A percentile compares a stretch with the other conserved stretches of the same genome.
Evolutionary conservation across 352 stramenopile species (phyloP).

Genomic region (Pythium chondricola): DNA sequence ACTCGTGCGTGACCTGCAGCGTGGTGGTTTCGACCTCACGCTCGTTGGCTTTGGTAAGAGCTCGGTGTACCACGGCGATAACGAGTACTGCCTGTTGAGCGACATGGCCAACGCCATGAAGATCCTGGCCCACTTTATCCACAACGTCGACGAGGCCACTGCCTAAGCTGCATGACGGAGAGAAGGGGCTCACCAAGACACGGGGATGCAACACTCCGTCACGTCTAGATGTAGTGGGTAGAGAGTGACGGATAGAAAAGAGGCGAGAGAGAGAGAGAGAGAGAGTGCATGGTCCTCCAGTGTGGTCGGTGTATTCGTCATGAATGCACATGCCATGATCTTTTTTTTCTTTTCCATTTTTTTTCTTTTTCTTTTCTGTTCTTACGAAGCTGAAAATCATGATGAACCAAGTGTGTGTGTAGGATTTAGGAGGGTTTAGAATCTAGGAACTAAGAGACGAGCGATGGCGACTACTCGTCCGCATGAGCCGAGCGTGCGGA

Average conservation of each 20-base stretch:
- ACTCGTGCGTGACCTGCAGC: slow-evolving; percentile 73
- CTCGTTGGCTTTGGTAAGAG: slow-evolving; percentile 77
- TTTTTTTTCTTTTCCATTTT: too few relatives aligned
- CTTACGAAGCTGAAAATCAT: too few relatives aligned
- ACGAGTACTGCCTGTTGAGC: slow-evolving; percentile 86
- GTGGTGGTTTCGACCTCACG: slow-evolving; percentile 65
- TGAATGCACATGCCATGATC: too few relatives aligned
- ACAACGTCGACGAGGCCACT: slow-evolving; percentile 46
- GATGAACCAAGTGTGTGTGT: too few relatives aligned
- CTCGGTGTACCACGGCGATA: slow-evolving; percentile 89
- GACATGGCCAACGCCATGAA: slow-evolving; percentile 85
- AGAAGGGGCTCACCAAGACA: neutral
- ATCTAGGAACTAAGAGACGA: neutral
- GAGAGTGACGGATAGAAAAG: too few relatives aligned
- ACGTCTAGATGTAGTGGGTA: too few relatives aligned
- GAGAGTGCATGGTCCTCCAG: too few relatives aligned
- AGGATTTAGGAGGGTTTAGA: neutral
- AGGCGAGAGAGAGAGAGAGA: too few relatives aligned
- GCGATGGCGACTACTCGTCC: slow-evolving; percentile 1
- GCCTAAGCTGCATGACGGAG: slow-evolving; percentile 6
- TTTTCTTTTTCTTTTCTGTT: too few relatives aligned
- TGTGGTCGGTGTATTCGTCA: too few relatives aligned
- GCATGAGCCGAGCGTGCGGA: slow-evolving; percentile 1
- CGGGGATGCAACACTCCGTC: neutral
- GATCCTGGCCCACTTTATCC: slow-evolving; percentile 82